Evolutionary conservation across 208 protist genomes (phyloP), one percentile per base, ranked within the genome.

Genomic region (Leishmania aethiopica): DNA sequence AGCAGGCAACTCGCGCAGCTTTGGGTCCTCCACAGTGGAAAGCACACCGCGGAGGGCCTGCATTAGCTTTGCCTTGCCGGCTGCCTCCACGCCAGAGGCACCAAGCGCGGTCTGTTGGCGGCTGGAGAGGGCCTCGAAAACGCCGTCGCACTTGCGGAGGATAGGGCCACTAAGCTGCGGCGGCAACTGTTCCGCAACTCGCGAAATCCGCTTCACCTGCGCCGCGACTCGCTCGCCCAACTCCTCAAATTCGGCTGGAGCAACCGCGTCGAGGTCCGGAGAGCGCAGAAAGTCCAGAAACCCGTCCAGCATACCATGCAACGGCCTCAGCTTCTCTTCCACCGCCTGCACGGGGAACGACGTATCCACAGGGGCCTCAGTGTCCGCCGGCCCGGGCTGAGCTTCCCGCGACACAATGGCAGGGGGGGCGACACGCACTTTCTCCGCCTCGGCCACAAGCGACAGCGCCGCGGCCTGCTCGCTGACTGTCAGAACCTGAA

Each of bases 221-320:
- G 57, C 75, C 7, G 66, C 51, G 53, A 95, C 83, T 25, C 86
- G 78, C 7, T 84, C 80, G 17, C 84, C 71, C 53, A 94, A 70
- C n/a, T 72, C 77, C 49, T 75, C 51, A 32, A 92, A 60, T 45
- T 91, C 87, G 5, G 77, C 85, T 40, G 82, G 62, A 3, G 82
- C 40, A 0, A 90, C 78, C 42, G 84, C 59, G 35, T 51, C 55
- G 17, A 88, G 57, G 0, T 88, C 86, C 11, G 86, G 79, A 10
- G 87, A 92, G 40, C 86, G 71, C 40, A 96, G 80, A 37, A 94
- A 77, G 13, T 80, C 79, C 1, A 91, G 47, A 80, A 96, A 95
- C 28, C 87, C 82, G 77, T 95, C 89, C 49, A 95, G 64, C 91
- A 95, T 95, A 22, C 70, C 79, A 76, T 95, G 87, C 35, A 96